phyloP scores from a whole-genome alignment of 495 filamentous ascomycete species.

The Ascobolus immersus region DNA sequence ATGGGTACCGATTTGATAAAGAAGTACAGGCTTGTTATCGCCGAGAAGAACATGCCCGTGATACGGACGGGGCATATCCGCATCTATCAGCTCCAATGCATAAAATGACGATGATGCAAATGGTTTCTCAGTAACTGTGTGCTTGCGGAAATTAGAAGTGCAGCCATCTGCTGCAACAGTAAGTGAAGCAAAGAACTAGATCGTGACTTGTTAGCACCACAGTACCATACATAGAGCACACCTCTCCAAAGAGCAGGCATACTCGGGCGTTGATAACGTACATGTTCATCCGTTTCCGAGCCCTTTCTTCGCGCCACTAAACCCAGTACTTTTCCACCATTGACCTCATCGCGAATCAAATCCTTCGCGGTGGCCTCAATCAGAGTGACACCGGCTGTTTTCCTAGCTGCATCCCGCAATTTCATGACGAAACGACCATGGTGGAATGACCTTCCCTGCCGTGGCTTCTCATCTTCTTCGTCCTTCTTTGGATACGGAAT shows the following conservation, averaged over 20 bases:
- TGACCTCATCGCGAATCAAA: slow-evolving; percentile 20
- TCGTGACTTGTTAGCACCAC: neutral
- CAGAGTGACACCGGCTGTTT: slow-evolving; percentile 21
- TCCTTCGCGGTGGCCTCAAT: slow-evolving; percentile 25
- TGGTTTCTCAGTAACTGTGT: slow-evolving; percentile 41
- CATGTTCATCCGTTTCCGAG: slow-evolving; percentile 11
- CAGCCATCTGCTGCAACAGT: slow-evolving; percentile 88
- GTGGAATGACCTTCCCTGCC: slow-evolving; percentile 43
- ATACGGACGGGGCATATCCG: slow-evolving; percentile 39
- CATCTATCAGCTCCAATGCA: slow-evolving; percentile 75
- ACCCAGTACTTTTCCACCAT: slow-evolving; percentile 18
- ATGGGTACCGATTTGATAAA: slow-evolving; percentile 92
- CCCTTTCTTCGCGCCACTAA: slow-evolving; percentile 13
- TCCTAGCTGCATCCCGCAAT: slow-evolving; percentile 30
- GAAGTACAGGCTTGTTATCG: slow-evolving; percentile 50
- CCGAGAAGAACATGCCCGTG: slow-evolving; percentile 78
- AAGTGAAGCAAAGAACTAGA: slow-evolving; percentile 56
- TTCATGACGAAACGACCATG: slow-evolving; percentile 64
- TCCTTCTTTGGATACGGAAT: slow-evolving; percentile 41
- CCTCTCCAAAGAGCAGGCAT: no score
- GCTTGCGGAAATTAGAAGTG: slow-evolving; percentile 73
- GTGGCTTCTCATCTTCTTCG: slow-evolving; percentile 22
- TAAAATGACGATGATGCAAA: slow-evolving; percentile 62
- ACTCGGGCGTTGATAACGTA: slow-evolving; percentile 5
- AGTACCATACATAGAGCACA: neutral